Percentiles rank a stretch among this genome's conserved stretches.
These are phyloP conservation scores for Penicillium roqueforti DNA, from an alignment of 495 filamentous ascomycete species.

Conservation along the genomic window DNA sequence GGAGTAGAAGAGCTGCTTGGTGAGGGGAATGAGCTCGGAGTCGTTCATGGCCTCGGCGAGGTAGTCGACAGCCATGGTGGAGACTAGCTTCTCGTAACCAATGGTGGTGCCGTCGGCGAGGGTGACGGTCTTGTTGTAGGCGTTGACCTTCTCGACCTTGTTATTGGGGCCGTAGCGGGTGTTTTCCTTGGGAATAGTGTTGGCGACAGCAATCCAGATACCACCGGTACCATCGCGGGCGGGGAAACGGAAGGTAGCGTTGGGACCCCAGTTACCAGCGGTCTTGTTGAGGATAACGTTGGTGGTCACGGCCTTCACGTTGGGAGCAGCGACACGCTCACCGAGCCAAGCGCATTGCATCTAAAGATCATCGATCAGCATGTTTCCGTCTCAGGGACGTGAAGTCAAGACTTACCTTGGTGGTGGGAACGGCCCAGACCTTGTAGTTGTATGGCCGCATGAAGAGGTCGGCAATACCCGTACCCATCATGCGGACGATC, in stretches of 20 bases:
- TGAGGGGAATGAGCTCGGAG: constrained; percentile 72
- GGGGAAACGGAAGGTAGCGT: constrained; percentile 98
- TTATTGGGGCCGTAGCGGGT: constrained; percentile 83
- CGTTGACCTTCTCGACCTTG: constrained; percentile 79
- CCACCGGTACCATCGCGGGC: constrained; percentile 91
- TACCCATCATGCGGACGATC: constrained; percentile 90
- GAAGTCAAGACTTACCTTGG: constrained; percentile 63
- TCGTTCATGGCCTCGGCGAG: constrained; percentile 86
- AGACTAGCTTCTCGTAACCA: constrained; percentile 85
- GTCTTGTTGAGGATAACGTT: constrained; percentile 96
- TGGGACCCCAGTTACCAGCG: constrained; percentile 97
- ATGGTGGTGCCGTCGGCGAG: constrained; percentile 85
- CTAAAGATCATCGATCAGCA: constrained; percentile 38
- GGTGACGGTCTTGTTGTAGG: constrained; percentile 74
- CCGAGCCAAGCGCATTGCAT: constrained; percentile 99
- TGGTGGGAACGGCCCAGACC: constrained; percentile 98
- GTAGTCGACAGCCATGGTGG: constrained; percentile 93
- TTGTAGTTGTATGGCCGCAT: constrained; percentile 99
- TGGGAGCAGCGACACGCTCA: constrained; percentile 95
- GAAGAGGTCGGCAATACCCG: constrained; percentile 90
- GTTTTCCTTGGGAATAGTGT: constrained; percentile 89
- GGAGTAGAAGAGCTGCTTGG: constrained; percentile 94
- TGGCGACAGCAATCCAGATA: constrained; percentile 97
- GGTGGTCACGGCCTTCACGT: constrained; percentile 90
- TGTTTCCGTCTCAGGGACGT: background rate